Evolutionary conservation across 176 grass and related monocot genomes (phyloP).

Genomic region (Raddia guianensis): DNA sequence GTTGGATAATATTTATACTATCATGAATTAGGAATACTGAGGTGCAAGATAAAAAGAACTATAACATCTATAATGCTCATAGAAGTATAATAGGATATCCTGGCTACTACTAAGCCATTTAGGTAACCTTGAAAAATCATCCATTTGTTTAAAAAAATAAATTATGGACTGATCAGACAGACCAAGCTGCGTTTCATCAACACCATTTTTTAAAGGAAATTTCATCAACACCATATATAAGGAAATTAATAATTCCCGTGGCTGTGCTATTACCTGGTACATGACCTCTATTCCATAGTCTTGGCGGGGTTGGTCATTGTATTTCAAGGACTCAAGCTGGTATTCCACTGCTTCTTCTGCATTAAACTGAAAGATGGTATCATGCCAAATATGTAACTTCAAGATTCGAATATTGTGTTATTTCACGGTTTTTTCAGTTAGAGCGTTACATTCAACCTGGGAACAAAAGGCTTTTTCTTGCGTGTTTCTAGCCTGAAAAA

Average conservation of each 20-base stretch:
- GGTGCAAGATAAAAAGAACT: too few relatives aligned
- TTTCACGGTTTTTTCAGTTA: slow-evolving; percentile 35
- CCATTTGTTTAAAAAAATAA: too few relatives aligned
- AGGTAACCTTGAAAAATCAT: too few relatives aligned
- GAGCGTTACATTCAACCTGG: slow-evolving; percentile 80
- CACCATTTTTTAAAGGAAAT: background rate
- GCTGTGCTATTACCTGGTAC: slow-evolving; percentile 75
- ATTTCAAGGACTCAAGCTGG: slow-evolving; percentile 88
- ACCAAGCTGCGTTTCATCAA: slow-evolving; percentile 13
- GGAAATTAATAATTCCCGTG: slow-evolving; percentile 23
- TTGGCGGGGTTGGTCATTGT: slow-evolving; percentile 80
- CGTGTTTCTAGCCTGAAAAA: slow-evolving; percentile 71
- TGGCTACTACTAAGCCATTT: too few relatives aligned
- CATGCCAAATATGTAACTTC: slow-evolving; percentile 15
- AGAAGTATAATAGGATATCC: too few relatives aligned
- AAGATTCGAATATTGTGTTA: background rate
- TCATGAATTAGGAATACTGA: too few relatives aligned
- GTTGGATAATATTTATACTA: too few relatives aligned
- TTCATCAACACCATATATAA: slow-evolving; percentile 14
- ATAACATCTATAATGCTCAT: too few relatives aligned
- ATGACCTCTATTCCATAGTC: slow-evolving; percentile 99
- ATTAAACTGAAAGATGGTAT: slow-evolving; percentile 71
- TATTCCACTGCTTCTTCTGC: slow-evolving; percentile 84
- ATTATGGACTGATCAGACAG: slow-evolving; percentile 27
- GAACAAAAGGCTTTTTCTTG: slow-evolving; percentile 72